A percentile compares a stretch with the other conserved stretches of the same genome.
phyloP scores from a whole-genome alignment of 2,329 filamentous ascomycete species.

The Cytospora piceae region DNA sequence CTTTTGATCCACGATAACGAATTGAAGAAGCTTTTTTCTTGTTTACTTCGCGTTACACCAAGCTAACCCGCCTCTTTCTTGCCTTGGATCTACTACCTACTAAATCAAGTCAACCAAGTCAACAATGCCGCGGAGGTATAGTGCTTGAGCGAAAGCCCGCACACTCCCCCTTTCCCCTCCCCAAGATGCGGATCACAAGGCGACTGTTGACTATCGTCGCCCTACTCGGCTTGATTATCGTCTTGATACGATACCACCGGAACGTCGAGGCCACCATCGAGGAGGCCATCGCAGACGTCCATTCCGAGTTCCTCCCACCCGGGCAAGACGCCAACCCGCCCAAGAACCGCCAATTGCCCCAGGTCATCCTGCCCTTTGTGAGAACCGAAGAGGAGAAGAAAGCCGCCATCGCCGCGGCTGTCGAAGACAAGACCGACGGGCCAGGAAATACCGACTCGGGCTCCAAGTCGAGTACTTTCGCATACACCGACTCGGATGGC shows the following conservation, averaged over 20 bases:
- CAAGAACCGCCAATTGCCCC: constrained; percentile 28
- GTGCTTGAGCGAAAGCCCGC: constrained; percentile 2
- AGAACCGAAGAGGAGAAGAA: constrained; percentile 14
- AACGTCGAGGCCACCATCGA: constrained; percentile 29
- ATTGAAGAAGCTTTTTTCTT: neutral
- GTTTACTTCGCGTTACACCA: neutral
- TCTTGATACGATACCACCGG: constrained; percentile 27
- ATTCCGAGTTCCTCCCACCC: constrained; percentile 25
- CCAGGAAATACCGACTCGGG: neutral
- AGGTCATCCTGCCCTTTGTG: constrained; percentile 27
- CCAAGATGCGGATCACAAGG: constrained; percentile 28
- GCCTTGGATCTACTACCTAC: neutral
- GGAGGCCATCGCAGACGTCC: constrained; percentile 28
- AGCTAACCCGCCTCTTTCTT: neutral
- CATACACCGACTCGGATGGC: neutral
- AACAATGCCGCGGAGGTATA: constrained; percentile 28
- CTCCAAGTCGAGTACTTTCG: neutral
- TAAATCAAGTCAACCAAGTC: neutral
- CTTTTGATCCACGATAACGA: neutral
- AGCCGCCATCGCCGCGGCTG: constrained; percentile 10
- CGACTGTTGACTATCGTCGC: constrained; percentile 25
- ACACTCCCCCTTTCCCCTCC: neutral
- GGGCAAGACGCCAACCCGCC: constrained; percentile 27
- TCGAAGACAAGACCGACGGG: constrained; percentile 7
- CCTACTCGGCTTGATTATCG: constrained; percentile 25